phyloP scores from a whole-genome alignment of 73 alveolate species.

The Paramecium bursaria region DNA sequence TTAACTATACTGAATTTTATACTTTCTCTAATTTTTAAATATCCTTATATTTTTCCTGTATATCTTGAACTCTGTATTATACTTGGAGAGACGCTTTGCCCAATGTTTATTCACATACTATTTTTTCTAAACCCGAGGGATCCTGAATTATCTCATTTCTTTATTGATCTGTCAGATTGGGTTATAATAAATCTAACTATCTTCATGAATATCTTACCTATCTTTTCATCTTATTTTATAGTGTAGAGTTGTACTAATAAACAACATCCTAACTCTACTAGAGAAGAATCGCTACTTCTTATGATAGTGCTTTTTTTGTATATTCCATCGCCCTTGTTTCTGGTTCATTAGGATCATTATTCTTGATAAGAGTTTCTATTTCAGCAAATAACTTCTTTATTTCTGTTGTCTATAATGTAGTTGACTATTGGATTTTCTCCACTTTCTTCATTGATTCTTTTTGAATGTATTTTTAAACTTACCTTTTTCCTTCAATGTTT shows the following conservation, averaged over 20 bases:
- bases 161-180: conserved; percentile 28
- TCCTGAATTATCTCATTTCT: conserved; percentile 6
- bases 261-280: neutral
- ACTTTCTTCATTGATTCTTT: conserved; percentile 50
- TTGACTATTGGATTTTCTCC: neutral
- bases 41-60: conserved; percentile 31
- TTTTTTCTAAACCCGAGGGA: conserved; percentile 53
- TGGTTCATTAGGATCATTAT: conserved; percentile 58
- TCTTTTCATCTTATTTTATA: conserved; percentile 44
- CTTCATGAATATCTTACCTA: neutral
- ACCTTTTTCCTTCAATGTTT: conserved; percentile 34
- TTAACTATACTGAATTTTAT: neutral
- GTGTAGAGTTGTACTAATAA: neutral
- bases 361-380: conserved; percentile 9
- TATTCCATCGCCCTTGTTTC: conserved; percentile 49
- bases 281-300: conserved; percentile 6
- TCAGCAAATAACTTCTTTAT: conserved; percentile 35
- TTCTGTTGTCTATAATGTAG: neutral
- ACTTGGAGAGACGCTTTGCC: conserved; percentile 36
- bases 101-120: conserved; percentile 19
- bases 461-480: too few relatives aligned
- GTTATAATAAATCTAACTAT: conserved; percentile 54
- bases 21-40: conserved; percentile 44
- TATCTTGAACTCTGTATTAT: conserved; percentile 38
- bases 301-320: conserved; percentile 10